Evolutionary conservation across 805 yeast genomes (phyloP), one percentile per base, ranked within the genome.

Genomic region (Metschnikowia shivogae): DNA sequence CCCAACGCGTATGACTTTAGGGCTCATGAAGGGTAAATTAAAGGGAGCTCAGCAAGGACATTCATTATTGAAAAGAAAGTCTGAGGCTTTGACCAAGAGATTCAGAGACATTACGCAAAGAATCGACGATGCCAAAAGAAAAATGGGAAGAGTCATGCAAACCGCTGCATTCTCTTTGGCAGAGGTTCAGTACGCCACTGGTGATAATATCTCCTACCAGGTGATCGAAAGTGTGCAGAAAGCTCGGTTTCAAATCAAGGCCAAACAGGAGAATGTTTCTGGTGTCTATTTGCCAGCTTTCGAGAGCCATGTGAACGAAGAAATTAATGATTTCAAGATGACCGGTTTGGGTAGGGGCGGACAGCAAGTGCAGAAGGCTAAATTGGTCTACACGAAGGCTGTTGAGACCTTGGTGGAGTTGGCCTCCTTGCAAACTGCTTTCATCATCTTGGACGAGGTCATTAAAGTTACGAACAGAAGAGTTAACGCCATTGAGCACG

Each of bases 271-370:
- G 63, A 92, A 92, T 67, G 98, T 92, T 35, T 84, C 95, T 52
- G 99, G 99, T 69, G 99, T 92, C 32, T 82, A 83, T 59, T 76
- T 92, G 59, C 98, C 99, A 20, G 89, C 90, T 49, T 93, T 92
- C 57, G 97, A 90, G 59, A 80, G 90, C 24, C 84, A 78, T 54
- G 80, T 89, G 49, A 86, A 89, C 60, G 89, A 86, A 51, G 80
- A 81, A 9, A 86, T 88, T 63, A 92, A 92, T 60, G 99, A 93
- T 62, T 92, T 92, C 76, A 88, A 88, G 65, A 74, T 92, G 80
- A 92, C 98, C 5, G 99, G 99, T 57, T 76, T 92, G 55, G 99
- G 99, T 42, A 80, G 97, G 65, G 99, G 99, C 68, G 98, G 99
- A 53, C 98, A 92, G 68, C 98, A 92, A 65, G 95, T 92, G 44